Percentiles rank a stretch among this genome's conserved stretches.
These are phyloP conservation scores for Saksenaea oblongispora DNA, from an alignment of 371 early-diverging fungal species.

Conservation along the genomic window DNA sequence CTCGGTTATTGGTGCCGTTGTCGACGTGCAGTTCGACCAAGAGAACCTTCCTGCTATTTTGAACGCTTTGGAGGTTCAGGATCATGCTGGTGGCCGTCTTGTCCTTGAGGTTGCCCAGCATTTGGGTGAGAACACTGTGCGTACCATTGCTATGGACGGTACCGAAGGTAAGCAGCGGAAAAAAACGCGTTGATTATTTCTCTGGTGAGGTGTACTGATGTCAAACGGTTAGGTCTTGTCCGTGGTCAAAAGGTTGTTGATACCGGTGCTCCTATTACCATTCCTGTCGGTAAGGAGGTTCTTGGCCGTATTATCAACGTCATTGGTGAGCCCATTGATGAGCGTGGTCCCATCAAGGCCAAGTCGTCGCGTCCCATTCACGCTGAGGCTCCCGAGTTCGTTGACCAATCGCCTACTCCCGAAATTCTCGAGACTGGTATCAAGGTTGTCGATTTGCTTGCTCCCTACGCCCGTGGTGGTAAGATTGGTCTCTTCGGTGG, in stretches of 20 bases:
- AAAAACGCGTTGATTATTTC: neutral
- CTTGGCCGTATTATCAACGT: conserved; percentile 98
- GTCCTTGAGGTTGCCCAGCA: conserved; percentile 98
- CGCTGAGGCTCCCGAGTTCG: conserved; percentile 93
- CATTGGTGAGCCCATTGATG: conserved; percentile 98
- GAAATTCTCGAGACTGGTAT: too few species aligned
- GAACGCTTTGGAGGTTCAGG: conserved; percentile 95
- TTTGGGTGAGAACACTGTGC: conserved; percentile 97
- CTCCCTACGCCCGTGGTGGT: conserved; percentile 97
- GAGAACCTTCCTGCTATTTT: conserved; percentile 93
- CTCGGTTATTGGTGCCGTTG: conserved; percentile 96
- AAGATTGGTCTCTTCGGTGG: conserved; percentile 99
- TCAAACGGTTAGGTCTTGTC: conserved; percentile 80
- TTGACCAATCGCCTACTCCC: conserved; percentile 96
- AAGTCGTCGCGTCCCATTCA: conserved; percentile 90
- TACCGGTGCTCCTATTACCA: conserved; percentile 92
- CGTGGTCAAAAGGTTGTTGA: conserved; percentile 96
- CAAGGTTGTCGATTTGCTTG: conserved; percentile 98
- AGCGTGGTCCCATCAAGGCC: conserved; percentile 95
- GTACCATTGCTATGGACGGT: conserved; percentile 99
- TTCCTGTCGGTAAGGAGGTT: conserved; percentile 95
- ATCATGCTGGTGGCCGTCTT: conserved; percentile 78
- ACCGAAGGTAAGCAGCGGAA: conserved; percentile 47
- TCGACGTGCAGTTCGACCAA: conserved; percentile 96
- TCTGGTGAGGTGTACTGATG: neutral